Conservation (phyloP, 192 early-diverging fungal species). For the Radiomyces spectabilis region DNA sequence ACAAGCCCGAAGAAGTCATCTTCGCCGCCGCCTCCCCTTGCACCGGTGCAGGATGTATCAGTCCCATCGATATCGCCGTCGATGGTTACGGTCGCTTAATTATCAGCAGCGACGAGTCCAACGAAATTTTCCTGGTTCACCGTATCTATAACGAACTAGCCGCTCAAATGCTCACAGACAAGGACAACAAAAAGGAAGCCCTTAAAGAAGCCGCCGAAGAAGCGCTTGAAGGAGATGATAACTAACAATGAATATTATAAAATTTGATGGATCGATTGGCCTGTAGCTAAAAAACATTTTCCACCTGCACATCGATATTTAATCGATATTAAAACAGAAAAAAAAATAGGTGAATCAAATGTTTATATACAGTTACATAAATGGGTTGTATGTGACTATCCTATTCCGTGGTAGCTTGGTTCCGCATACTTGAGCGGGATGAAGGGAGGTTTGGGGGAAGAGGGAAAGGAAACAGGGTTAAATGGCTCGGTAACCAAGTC, state of each 20-base stretch:
- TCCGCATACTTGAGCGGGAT: no score
- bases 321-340: no score
- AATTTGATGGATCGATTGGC: background rate
- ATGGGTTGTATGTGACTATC: no score
- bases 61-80: constrained; percentile 11
- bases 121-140: constrained; percentile 19
- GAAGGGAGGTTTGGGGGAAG: no score
- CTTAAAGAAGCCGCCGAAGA: constrained; percentile 7
- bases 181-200: constrained; percentile 1
- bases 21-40: constrained; percentile 8
- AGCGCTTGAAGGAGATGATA: background rate
- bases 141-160: constrained; percentile 15
- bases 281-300: no score
- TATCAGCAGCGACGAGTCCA: constrained; percentile 14
- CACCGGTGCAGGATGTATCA: constrained; percentile 3
- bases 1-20: constrained; percentile 13
- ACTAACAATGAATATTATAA: background rate
- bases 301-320: no score
- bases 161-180: constrained; percentile 13
- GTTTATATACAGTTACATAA: no score
- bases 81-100: constrained; percentile 16
- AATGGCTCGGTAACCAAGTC: constrained; percentile 1
- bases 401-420: no score
- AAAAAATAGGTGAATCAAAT: no score
- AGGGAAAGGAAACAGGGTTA: background rate